These are phyloP conservation scores for Mucor sp. DNA, from an alignment of 371 early-diverging fungal species.

Conservation along the genomic window DNA sequence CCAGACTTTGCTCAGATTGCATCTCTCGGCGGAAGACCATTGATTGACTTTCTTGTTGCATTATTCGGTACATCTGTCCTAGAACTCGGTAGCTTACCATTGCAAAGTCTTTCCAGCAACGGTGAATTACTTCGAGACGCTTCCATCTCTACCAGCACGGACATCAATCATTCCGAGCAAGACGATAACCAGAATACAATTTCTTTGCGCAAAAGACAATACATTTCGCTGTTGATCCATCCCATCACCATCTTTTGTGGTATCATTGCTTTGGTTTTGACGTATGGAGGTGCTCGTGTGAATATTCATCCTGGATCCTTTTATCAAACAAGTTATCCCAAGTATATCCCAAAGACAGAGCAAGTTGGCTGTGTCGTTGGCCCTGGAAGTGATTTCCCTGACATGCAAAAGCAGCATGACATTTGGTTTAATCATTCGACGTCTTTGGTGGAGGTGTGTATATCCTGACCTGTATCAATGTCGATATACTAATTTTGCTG, in stretches of 20 bases:
- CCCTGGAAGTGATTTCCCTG: constrained; percentile 11
- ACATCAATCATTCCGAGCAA: not conserved
- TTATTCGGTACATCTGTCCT: constrained; percentile 28
- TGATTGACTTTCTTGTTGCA: constrained; percentile 33
- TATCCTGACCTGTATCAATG: not conserved
- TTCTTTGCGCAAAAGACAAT: not conserved
- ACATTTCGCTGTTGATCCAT: constrained; percentile 3
- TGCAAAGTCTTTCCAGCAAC: not conserved
- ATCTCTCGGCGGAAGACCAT: constrained; percentile 30
- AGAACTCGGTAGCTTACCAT: constrained; percentile 19
- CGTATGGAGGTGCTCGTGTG: constrained; percentile 28
- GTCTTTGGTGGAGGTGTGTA: constrained; percentile 22
- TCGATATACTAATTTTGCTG: not conserved
- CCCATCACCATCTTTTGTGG: constrained; percentile 14
- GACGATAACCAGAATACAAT: not conserved
- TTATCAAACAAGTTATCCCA: constrained; percentile 29
- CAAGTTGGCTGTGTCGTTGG: constrained; percentile 45
- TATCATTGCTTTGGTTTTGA: constrained; percentile 10
- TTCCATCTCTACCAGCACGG: not conserved
- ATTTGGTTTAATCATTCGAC: constrained; percentile 33
- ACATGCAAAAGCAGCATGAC: constrained; percentile 17
- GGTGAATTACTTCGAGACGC: not conserved
- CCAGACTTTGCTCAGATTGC: constrained; percentile 32
- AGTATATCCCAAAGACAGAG: constrained; percentile 29
- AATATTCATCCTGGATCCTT: constrained; percentile 33